Evolutionary conservation across 108 stramenopile species (phyloP), one percentile per base, ranked within the genome.

Genomic region (Cyclotella kingstonii): DNA sequence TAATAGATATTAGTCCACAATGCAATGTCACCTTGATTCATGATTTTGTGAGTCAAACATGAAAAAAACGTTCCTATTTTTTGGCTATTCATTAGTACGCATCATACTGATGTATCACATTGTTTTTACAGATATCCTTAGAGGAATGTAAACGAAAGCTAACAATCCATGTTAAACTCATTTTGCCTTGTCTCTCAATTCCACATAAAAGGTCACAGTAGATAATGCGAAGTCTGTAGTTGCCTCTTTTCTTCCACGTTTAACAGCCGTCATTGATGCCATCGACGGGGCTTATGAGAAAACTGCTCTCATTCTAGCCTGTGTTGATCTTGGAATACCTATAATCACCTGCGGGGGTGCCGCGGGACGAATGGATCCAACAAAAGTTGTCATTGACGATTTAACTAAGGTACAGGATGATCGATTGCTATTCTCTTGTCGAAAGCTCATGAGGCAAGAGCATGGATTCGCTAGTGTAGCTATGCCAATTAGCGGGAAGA

Each of bases 331-430:
- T 25, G 41, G 54, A 10, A 70, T 93, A 5, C 83, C 86, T 3
- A 70, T 93, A 44, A 87, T 93, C 0, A 93, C 91, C 3, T 86
- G 84, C 58, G 91, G 91, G 11, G 89, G 87, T n/a, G 86, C 91
- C 22, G 91, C 91, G 18, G 91, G 91, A 38, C 44, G 79, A 28
- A 63, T 49, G 31, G 91, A 93, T 67, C 89, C 91, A 18, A 89
- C 83, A 9, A 40, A 75, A 45, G 80, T 90, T 47, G 70, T 81
- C 9, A 63, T 65, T 15, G 81, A 78, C 19, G 91, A 93, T 52
- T 48, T 93, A 23, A 86, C 85, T 17, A 44, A 63, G 28, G 86
- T 79, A 1, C 34, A 69, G 3, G 72, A 77, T 14, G 88, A 89
- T 61, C 53, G 73, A 53, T 54, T 93, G 47, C 60, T 93, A 3